Evolutionary conservation across 2,329 filamentous ascomycete genomes (phyloP), one percentile per base, ranked within the genome.

Genomic region (Leptographium wingfieldii): DNA sequence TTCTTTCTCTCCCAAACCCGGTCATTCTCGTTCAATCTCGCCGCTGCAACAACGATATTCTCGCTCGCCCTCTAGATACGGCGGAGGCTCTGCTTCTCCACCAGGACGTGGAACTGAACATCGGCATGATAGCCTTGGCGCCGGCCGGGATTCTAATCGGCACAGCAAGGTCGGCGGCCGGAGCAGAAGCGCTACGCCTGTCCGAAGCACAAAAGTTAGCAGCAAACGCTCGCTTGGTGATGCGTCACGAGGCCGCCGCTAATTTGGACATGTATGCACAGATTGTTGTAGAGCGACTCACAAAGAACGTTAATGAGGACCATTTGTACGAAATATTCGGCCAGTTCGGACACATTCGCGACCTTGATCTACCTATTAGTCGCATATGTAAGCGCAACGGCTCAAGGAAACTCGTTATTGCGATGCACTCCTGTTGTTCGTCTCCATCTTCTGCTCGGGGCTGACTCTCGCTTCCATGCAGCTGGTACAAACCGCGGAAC

Each of bases 231-330:
- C 22, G 10, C 48, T 12, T 19, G 22, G n/a, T 55, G 27, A 40
- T 35, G 10, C 14, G 6, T 25, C 7, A 3, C 5, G 5, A 33
- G 31, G 40, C 53, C 33, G 12, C 55, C 10, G 16, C 59, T 60
- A 33, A 63, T 56, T 48, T 53, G 55, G 56, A 43, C 31, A 6
- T 29, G 40, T 52, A 56, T 22, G 22, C 9, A 3, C 67, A 96
- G 89, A 92, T 99, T 70, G 90, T 99, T 22, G 88, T 99, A 55
- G 94, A 99, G 73, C 92, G 95, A 64, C 79, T 99, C 68, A 95
- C 92, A 4, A 96, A 95, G 72, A 97, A 96, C 68, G 87, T 99
- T 66, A 95, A 89, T 61, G 89, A 92, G 70, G 82, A 82, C 22
- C 94, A 99, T 68, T 77, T 99, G 7, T 82, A 84, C 65, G 94